phyloP scores from a whole-genome alignment of 345 rosid genomes.

The Punica granatum region DNA sequence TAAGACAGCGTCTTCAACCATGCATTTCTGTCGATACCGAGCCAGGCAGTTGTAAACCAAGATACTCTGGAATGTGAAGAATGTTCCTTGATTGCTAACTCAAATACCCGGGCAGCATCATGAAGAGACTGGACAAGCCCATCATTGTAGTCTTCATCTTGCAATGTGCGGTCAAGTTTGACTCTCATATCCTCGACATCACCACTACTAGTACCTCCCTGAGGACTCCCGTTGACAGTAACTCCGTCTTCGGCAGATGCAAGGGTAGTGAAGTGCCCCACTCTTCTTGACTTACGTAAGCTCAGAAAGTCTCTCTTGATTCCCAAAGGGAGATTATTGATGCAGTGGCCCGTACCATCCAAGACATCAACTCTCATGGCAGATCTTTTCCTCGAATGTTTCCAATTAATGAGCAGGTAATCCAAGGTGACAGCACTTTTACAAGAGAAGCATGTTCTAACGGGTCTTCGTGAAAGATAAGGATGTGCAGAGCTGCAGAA shows the following conservation, averaged over 20 bases:
- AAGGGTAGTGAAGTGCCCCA: slow-evolving; percentile 21
- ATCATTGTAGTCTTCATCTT: slow-evolving; percentile 55
- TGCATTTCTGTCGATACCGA: slow-evolving; percentile 71
- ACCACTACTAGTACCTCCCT: slow-evolving; percentile 27
- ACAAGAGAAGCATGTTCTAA: slow-evolving; percentile 26
- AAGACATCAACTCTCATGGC: slow-evolving; percentile 25
- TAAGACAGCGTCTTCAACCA: slow-evolving; percentile 89
- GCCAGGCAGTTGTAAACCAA: slow-evolving; percentile 90
- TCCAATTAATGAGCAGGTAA: slow-evolving; percentile 36
- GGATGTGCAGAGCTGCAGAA: slow-evolving; percentile 49
- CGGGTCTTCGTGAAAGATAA: slow-evolving; percentile 35
- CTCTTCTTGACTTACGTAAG: slow-evolving; percentile 32
- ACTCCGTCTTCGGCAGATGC: slow-evolving; percentile 77
- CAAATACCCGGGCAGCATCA: slow-evolving; percentile 82
- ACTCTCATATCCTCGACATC: slow-evolving; percentile 69
- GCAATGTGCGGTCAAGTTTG: slow-evolving; percentile 57
- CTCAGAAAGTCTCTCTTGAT: slow-evolving; percentile 19
- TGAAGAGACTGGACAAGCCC: slow-evolving; percentile 80
- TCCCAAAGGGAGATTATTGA: slow-evolving; percentile 16
- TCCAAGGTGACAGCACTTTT: slow-evolving; percentile 31
- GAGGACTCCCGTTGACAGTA: slow-evolving; percentile 55
- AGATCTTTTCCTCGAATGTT: slow-evolving; percentile 35
- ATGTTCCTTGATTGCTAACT: slow-evolving; percentile 60
- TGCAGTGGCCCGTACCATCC: slow-evolving; percentile 19
- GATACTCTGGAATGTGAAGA: slow-evolving; percentile 42